Conservation (phyloP, 106 monocot species). For the Dendrobium officinale region DNA sequence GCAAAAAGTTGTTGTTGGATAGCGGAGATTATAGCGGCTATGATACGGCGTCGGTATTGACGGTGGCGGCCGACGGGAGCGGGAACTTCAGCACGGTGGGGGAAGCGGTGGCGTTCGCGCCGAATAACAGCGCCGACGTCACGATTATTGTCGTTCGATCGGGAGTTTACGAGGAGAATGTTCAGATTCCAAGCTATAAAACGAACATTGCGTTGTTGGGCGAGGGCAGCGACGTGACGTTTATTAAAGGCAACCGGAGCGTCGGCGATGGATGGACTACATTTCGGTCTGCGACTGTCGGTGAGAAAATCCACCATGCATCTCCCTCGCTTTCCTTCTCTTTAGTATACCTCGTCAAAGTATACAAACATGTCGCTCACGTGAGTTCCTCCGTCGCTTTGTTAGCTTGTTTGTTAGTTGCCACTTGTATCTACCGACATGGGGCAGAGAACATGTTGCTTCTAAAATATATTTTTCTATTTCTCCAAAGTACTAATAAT, state of each 20-base stretch:
- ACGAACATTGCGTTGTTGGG: conserved; percentile 69
- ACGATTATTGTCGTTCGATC: conserved; percentile 41
- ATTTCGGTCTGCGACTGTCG: conserved; percentile 78
- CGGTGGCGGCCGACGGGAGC: conserved; percentile 68
- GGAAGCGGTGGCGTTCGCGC: conserved; percentile 58
- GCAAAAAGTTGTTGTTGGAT: conserved; percentile 33
- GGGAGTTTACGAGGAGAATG: conserved; percentile 69
- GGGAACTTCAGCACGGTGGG: conserved; percentile 58
- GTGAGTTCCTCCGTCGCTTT: no score
- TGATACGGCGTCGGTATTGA: conserved; percentile 21
- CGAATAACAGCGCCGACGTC: conserved; percentile 39
- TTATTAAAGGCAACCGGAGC: conserved; percentile 62
- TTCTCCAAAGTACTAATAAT: no score
- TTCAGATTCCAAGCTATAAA: conserved; percentile 50
- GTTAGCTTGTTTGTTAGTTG: no score
- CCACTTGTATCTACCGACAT: no score
- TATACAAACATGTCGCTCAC: neutral
- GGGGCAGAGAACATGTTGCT: no score
- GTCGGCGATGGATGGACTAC: conserved; percentile 73
- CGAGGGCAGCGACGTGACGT: conserved; percentile 52
- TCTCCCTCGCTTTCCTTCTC: neutral
- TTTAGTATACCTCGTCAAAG: neutral
- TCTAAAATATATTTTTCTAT: no score
- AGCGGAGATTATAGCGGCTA: conserved; percentile 23
- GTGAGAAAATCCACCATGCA: conserved; percentile 23